Base-by-base conservation (phyloP, 2,329 filamentous ascomycete genomes). In the Hirsutella minnesotensis region DNA sequence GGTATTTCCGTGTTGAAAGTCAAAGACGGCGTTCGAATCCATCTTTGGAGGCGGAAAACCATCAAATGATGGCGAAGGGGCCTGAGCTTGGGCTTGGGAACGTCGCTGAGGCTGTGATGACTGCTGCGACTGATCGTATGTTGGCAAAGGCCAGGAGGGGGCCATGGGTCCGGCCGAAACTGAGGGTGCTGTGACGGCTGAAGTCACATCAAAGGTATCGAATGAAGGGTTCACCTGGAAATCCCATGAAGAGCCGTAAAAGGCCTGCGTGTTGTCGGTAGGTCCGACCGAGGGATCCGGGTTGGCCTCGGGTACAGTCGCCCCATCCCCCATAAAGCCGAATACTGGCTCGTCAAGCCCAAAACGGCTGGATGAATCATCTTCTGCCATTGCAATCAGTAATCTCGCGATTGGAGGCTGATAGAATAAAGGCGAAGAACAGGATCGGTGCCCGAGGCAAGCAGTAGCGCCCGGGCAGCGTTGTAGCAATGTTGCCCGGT, bases 151-250 rank as follows among this genome's bases (percentile, higher is more conserved):
- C 63, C 63, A 65, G 41, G 61, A 47, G 47, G 58, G 49, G 37
- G 58, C 49, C 44, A 59, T 52, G 47, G 61, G 61, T 47, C 53
- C 50, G 43, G 60, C 49, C 45, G 55, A 54, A 44, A 55, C 41
- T 46, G 61, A 48, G 51, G 63, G 54, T 54, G 61, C 50, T 46
- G 56, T 59, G 54, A 51, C 59, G 54, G 53, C 60, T 50, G 44
- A 41, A 55, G 51, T 61, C 50, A 58, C 53, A 58, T 66, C 62
- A 58, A 65, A 70, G 42, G 63, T 60, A 51, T 68, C 65, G 59
- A 68, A 70, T 38, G 68, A 66, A 47, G 69, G 65, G 12, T 65
- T 65, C 53, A 66, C 64, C 46, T 66, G 65, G 49, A 72, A 73
- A 49, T 61, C 55, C 72, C 72, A 76, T 42, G 65, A 40, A 30